Evolutionary conservation across 768 basidiomycete species (phyloP).

Genomic region (Galerina marginata): DNA sequence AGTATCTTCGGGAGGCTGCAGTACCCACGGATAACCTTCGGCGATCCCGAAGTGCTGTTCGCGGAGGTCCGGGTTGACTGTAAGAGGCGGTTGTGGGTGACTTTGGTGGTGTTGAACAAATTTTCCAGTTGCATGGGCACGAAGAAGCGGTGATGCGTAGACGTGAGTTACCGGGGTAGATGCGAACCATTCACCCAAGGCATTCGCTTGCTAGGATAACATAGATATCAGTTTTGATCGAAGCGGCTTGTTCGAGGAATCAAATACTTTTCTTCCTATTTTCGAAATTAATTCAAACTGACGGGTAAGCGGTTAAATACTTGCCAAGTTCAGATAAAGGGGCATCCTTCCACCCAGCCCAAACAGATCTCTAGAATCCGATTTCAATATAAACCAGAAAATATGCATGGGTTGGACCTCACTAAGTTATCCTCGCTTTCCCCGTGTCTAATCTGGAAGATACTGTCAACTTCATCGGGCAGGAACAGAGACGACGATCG

Average conservation of each 20-base stretch:
- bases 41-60: conserved; percentile 78
- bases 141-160: conserved; percentile 70
- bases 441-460: conserved; percentile 28
- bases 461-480: background rate
- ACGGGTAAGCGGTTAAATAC: conserved; percentile 11
- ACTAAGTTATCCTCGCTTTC: conserved; percentile 75
- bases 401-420: conserved; percentile 14
- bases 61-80: conserved; percentile 58
- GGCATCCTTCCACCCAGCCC: conserved; percentile 83
- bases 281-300: too few species aligned
- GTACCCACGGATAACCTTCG: conserved; percentile 64
- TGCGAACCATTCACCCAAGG: conserved; percentile 61
- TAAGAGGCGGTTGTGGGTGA: conserved; percentile 59
- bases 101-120: conserved; percentile 57
- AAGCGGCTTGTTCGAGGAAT: background rate
- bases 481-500: background rate
- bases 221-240: background rate
- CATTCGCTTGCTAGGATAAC: conserved; percentile 57
- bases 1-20: conserved; percentile 31
- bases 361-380: conserved; percentile 44
- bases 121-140: conserved; percentile 66
- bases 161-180: conserved; percentile 55
- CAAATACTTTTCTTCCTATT: conserved; percentile 27
- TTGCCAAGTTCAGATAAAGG: conserved; percentile 74
- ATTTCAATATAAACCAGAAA: background rate